Base-by-base conservation (phyloP, 2,329 filamentous ascomycete species). In the Ophiostoma australiae region DNA sequence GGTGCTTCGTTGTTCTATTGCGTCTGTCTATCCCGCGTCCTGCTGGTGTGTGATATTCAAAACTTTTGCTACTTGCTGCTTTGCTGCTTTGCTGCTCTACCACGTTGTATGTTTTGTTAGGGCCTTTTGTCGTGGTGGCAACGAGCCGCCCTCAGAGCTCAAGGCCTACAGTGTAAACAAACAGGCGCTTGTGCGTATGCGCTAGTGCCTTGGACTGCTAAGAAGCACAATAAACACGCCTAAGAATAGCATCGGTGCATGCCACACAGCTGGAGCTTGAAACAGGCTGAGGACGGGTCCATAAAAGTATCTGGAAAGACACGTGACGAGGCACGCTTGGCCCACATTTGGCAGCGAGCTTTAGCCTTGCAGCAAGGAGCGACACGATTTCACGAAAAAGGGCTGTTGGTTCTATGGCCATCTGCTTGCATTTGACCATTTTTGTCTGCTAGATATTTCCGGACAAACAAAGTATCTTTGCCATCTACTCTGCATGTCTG, bases 41-140 rank as follows among this genome's bases (percentile, higher is more conserved):
- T 65, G 61, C 31, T 65, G 33, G n/a, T 66, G 20, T 33, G 1
- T 63, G 27, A 31, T 31, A 63, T 63, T 35, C 17, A 15, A 65
- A 37, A 35, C 58, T 15, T 58, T 35, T 33, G 13, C 58, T 15
- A 3, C 20, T 48, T 48, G 44, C 44, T 48, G 44, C 44, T 48
- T 48, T n/a, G 44, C 44, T 48, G 6, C 20, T 48, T 48, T 48
- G 44, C 44, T 65, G 33, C 31, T 65, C 15, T 11, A 65, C 35
- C n/a, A 35, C 63, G 35, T 17, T 61, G 66, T 41, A 33, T 63
- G 11, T 27, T 52, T 31, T 6, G 44, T 37, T 4, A 69, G 67
- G 63, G 41, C 41, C 55, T 70, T 76, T 78, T 73, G 77, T 77
- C 72, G 74, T 39, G 33, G 73, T 77, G 75, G 76, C 76, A 78